These are phyloP conservation scores for Arachis hypogaea DNA, from an alignment of 306 rosid species.

Conservation along the genomic window DNA sequence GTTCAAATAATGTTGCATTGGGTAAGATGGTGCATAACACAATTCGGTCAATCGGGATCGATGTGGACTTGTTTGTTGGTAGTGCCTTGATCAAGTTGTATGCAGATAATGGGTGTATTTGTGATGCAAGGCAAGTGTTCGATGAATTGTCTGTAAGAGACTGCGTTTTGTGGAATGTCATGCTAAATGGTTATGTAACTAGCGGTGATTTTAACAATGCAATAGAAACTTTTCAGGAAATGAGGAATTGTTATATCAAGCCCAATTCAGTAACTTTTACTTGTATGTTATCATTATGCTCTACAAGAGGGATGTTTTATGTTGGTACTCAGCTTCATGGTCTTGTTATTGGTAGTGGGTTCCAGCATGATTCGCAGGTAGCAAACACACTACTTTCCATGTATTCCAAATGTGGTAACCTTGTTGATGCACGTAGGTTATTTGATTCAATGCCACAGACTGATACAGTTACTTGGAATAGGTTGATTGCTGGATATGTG, in stretches of 20 bases:
- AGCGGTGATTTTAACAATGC: constrained; percentile 58
- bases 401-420: constrained; percentile 67
- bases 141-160: constrained; percentile 70
- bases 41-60: constrained; percentile 53
- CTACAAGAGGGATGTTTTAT: constrained; percentile 51
- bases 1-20: constrained; percentile 59
- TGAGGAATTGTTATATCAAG: constrained; percentile 51
- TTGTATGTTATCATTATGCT: constrained; percentile 65
- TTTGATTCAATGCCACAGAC: constrained; percentile 56
- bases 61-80: constrained; percentile 66
- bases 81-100: constrained; percentile 75
- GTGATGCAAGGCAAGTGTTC: constrained; percentile 64
- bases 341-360: constrained; percentile 58
- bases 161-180: constrained; percentile 73
- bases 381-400: constrained; percentile 65
- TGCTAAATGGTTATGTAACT: constrained; percentile 73
- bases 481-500: constrained; percentile 70
- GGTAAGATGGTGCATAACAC: constrained; percentile 58
- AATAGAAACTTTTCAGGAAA: constrained; percentile 50
- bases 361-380: constrained; percentile 59
- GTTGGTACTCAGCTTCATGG: constrained; percentile 80
- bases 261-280: constrained; percentile 63
- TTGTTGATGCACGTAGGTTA: constrained; percentile 53
- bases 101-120: constrained; percentile 62
- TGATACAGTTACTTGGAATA: constrained; percentile 76